A percentile compares a stretch with the other conserved stretches of the same genome.
Conservation (phyloP, 306 rosid genomes). For the Luffa aegyptiaca region DNA sequence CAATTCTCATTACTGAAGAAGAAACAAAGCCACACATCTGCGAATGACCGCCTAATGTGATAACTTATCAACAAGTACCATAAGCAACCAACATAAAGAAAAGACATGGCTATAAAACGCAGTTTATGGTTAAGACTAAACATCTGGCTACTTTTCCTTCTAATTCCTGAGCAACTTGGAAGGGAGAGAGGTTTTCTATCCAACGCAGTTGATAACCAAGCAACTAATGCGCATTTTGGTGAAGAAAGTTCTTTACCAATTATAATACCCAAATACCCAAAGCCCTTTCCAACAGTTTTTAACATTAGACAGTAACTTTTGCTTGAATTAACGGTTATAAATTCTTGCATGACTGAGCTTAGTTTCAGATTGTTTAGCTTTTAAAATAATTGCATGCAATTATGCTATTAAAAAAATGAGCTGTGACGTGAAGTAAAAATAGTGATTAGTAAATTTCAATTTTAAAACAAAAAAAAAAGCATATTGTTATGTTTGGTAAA, state of each 20-base stretch:
- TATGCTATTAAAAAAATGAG: too few species aligned
- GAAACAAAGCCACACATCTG: background rate
- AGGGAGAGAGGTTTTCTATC: background rate
- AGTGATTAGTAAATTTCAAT: too few species aligned
- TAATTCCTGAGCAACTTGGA: background rate
- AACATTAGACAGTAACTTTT: background rate
- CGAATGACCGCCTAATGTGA: background rate
- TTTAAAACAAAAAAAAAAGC: too few species aligned
- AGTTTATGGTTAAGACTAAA: background rate
- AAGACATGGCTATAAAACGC: background rate
- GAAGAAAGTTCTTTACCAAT: background rate
- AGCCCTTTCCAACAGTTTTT: background rate
- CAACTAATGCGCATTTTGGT: background rate
- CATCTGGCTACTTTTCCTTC: background rate
- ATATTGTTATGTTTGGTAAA: too few species aligned
- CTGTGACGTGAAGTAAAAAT: too few species aligned
- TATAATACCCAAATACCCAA: background rate
- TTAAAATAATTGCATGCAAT: too few species aligned
- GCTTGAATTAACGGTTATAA: background rate
- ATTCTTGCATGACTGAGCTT: background rate
- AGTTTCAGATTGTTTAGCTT: too few species aligned
- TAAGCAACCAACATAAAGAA: background rate
- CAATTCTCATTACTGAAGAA: background rate
- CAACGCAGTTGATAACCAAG: background rate
- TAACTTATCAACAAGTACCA: background rate